Evolutionary conservation across 2,329 filamentous ascomycete species (phyloP).

Genomic region (Xylariaceae sp.): DNA sequence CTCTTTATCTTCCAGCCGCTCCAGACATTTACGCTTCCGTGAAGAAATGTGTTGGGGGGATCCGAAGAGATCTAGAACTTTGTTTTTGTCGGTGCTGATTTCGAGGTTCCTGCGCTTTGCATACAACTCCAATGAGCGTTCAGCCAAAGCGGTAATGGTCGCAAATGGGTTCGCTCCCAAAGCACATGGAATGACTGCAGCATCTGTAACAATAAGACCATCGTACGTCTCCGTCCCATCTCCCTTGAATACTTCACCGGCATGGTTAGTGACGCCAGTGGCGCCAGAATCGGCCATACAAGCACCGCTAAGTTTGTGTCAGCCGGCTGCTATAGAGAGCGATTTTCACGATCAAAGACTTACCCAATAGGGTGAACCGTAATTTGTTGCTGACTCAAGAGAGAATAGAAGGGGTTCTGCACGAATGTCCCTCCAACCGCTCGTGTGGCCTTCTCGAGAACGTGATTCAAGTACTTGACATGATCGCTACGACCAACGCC

Average conservation of each 20-base stretch:
- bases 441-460: conserved; percentile 61
- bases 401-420: conserved; percentile 63
- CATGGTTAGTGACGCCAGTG: conserved; percentile 66
- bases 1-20: conserved; percentile 37
- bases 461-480: conserved; percentile 57
- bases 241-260: conserved; percentile 65
- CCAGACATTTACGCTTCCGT: conserved; percentile 26
- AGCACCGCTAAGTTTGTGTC: conserved; percentile 56
- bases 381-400: conserved; percentile 62
- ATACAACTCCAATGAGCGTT: conserved; percentile 64
- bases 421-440: conserved; percentile 67
- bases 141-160: conserved; percentile 72
- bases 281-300: conserved; percentile 65
- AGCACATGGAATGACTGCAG: conserved; percentile 65
- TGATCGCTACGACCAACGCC: conserved; percentile 64
- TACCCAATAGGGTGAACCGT: conserved; percentile 72
- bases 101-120: conserved; percentile 49
- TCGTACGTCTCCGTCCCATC: conserved; percentile 56
- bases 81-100: conserved; percentile 56
- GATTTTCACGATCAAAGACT: conserved; percentile 32
- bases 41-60: conserved; percentile 50
- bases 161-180: conserved; percentile 72
- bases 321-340: neutral
- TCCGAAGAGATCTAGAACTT: conserved; percentile 61
- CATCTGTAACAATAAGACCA: conserved; percentile 69